Evolutionary conservation across 306 rosid species (phyloP), one percentile per base, ranked within the genome.

Genomic region (Vicia villosa): DNA sequence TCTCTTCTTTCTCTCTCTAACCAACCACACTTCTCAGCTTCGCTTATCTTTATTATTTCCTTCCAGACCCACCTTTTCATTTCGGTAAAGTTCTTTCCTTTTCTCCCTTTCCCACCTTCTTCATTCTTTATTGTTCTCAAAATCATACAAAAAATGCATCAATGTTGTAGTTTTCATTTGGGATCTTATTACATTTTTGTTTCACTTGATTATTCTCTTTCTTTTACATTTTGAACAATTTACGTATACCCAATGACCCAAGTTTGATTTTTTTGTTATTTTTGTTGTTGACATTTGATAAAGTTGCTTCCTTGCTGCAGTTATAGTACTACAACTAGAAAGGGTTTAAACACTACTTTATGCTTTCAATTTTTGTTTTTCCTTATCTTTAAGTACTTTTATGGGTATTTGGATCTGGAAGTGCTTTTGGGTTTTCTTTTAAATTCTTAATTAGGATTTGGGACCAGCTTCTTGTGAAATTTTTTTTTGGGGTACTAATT

Each of bases 331-430:
- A 16, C 30, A 32, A 40, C 46, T 63, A 54, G 38, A 70, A 30
- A 46, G 76, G 68, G 49, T 30, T 32, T 65, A 64, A 42, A 21
- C 73, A 20, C 24, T 54, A 11, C 36, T 69, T 77, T 64, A 21
- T n/a, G 0, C 32, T 24, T 52, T 24, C 4, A n/a, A n/a, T 24
- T 24, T 24, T 22, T 4, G 21, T 5, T 22, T 26, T 65, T 43
- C 16, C 16, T 45, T n/a, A 3, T 70, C 15, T 19, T 42, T 52
- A 32, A 52, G 7, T 68, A 22, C 77, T 78, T 78, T 82, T 78
- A 41, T 45, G 70, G 69, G 76, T 77, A 72, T 83, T 79, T 83
- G 84, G 86, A 83, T 79, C 79, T 79, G 79, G 47, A 43, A 70
- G 41, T 74, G 70, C 81, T 70, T 72, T 78, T 70, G 34, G 77